A percentile compares a stretch with the other conserved stretches of the same genome.
These are phyloP conservation scores for Thelonectria olida DNA, from an alignment of 2,329 filamentous ascomycete genomes.

Conservation along the genomic window DNA sequence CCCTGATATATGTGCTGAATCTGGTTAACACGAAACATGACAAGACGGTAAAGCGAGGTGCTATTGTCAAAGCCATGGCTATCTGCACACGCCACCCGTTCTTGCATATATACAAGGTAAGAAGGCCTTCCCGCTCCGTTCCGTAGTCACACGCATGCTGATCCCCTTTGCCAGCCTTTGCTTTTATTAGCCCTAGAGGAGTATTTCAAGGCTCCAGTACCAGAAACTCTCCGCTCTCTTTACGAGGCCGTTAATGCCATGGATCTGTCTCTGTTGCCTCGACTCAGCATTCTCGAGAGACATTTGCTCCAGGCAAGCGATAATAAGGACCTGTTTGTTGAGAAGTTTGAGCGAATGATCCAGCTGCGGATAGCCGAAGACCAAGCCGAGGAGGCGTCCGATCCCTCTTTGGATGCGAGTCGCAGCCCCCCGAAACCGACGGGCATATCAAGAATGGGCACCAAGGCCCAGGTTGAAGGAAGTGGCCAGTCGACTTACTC, in stretches of 20 bases:
- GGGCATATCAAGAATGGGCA: constrained; percentile 67
- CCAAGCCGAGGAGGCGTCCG: constrained; percentile 52
- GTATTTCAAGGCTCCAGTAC: constrained; percentile 91
- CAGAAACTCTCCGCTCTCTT: constrained; percentile 86
- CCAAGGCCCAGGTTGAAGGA: constrained; percentile 68
- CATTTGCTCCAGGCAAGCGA: constrained; percentile 90
- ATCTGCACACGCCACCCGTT: constrained; percentile 98
- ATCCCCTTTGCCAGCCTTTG: constrained; percentile 69
- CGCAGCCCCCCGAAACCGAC: constrained; percentile 57
- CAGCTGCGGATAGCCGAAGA: constrained; percentile 80
- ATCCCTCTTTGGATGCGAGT: constrained; percentile 53
- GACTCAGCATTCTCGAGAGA: constrained; percentile 82
- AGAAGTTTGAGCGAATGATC: constrained; percentile 97
- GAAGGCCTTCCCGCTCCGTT: constrained; percentile 31
- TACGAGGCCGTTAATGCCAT: constrained; percentile 96
- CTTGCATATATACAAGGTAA: constrained; percentile 95
- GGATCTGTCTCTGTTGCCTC: constrained; percentile 94
- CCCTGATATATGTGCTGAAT: constrained; percentile 95
- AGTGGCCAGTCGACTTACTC: constrained; percentile 70
- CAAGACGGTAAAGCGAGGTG: constrained; percentile 89
- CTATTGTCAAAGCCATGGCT: constrained; percentile 97
- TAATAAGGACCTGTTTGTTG: constrained; percentile 94
- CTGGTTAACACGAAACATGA: constrained; percentile 98
- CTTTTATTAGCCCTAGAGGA: constrained; percentile 91
- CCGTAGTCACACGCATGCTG: constrained; percentile 20